phyloP scores from a whole-genome alignment of 2,329 filamentous ascomycete genomes.

The Gnomoniopsis sp. region DNA sequence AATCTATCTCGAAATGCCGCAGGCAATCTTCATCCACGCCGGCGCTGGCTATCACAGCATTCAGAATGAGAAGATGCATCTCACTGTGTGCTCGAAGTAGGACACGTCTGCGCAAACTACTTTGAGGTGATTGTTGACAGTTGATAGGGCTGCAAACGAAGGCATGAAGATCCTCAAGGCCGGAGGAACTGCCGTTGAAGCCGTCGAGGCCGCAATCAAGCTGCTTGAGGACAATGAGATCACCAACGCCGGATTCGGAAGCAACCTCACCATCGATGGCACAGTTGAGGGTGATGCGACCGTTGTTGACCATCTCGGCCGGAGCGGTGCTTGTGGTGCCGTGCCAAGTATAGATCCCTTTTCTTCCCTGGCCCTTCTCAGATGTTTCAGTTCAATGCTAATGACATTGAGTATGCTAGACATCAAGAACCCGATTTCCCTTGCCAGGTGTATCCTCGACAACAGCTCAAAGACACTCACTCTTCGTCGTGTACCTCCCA shows the following conservation, averaged over 20 bases:
- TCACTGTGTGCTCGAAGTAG: slow-evolving; percentile 85
- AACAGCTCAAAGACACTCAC: slow-evolving; percentile 73
- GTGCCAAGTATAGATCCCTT: slow-evolving; percentile 67
- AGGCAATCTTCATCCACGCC: slow-evolving; percentile 89
- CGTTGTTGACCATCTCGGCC: slow-evolving; percentile 83
- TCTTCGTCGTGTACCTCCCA: slow-evolving; percentile 85
- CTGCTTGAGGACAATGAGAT: slow-evolving; percentile 91
- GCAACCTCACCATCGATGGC: slow-evolving; percentile 88
- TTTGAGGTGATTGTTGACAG: slow-evolving; percentile 1
- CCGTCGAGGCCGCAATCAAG: slow-evolving; percentile 84
- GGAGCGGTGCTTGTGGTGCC: slow-evolving; percentile 90
- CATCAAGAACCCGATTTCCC: slow-evolving; percentile 86
- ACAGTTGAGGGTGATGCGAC: slow-evolving; percentile 93
- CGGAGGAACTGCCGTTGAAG: slow-evolving; percentile 79
- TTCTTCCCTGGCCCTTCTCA: neutral
- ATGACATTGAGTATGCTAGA: no score
- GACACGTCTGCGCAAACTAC: neutral
- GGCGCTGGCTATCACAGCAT: slow-evolving; percentile 91
- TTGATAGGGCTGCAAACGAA: slow-evolving; percentile 71
- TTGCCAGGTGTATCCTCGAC: slow-evolving; percentile 81
- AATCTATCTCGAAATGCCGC: neutral
- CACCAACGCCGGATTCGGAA: slow-evolving; percentile 94
- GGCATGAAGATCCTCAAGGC: slow-evolving; percentile 78
- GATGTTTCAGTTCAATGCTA: no score
- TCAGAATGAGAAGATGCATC: slow-evolving; percentile 79